A percentile compares a stretch with the other conserved stretches of the same genome.
These are phyloP conservation scores for Lolium perenne DNA, from an alignment of 176 grass and related monocot genomes.

Conservation along the genomic window DNA sequence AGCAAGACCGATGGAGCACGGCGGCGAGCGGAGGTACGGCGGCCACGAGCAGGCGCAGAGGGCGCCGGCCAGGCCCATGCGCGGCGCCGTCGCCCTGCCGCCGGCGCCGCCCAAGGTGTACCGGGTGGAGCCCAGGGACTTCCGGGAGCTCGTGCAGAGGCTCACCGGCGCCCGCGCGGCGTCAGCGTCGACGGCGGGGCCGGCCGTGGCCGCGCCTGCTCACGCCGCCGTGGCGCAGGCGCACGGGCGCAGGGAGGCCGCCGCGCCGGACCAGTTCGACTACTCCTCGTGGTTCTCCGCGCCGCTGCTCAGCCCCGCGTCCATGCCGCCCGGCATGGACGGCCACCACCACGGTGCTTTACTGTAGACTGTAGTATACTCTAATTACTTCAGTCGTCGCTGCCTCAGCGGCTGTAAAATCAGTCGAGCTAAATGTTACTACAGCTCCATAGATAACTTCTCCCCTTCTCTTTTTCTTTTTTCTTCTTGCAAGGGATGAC, in stretches of 20 bases:
- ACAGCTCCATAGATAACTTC: not conserved
- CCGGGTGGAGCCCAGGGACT: slow-evolving; percentile 59
- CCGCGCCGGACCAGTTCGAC: slow-evolving; percentile 29
- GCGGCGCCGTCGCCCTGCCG: not conserved
- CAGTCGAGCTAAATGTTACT: not conserved
- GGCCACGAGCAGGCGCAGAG: slow-evolving; percentile 33
- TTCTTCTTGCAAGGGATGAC: not conserved
- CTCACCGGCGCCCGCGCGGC: slow-evolving; percentile 51
- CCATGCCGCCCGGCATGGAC: slow-evolving; percentile 40
- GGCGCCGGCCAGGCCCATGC: slow-evolving; percentile 36
- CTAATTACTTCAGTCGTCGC: no score
- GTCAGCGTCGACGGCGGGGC: not conserved
- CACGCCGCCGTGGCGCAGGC: not conserved
- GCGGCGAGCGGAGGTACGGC: not conserved
- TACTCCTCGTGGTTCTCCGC: slow-evolving; percentile 57
- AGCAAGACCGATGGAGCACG: slow-evolving; percentile 37
- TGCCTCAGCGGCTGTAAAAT: not conserved
- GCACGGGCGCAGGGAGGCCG: not conserved
- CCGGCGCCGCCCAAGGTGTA: slow-evolving; percentile 58
- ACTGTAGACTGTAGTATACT: not conserved
- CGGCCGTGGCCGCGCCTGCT: not conserved
- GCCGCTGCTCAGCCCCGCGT: slow-evolving; percentile 61
- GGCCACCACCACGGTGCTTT: slow-evolving; percentile 20
- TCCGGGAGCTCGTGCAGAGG: slow-evolving; percentile 69
- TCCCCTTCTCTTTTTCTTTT: not conserved